A percentile compares a stretch with the other conserved stretches of the same genome.
Evolutionary conservation across 768 basidiomycete genomes (phyloP).

Genomic region (Tricholoma saponaceum): DNA sequence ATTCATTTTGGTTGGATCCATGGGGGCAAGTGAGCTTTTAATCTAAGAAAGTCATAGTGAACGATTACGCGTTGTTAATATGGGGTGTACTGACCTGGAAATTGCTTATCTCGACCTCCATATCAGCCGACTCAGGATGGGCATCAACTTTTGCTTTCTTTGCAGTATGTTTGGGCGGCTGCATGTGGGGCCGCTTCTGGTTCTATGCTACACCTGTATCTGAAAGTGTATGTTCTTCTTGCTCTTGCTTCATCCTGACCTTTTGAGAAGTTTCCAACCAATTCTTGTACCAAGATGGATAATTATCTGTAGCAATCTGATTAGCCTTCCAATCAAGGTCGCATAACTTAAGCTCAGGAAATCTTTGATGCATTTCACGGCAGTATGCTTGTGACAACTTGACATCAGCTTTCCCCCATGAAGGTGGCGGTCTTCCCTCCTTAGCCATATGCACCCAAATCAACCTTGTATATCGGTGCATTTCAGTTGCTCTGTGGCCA

Average conservation of each 20-base stretch:
- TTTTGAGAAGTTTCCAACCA: not conserved
- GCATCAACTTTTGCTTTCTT: not conserved
- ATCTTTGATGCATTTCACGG: slow-evolving; percentile 11
- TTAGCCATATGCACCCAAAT: not conserved
- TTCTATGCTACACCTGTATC: not conserved
- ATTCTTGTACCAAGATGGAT: slow-evolving; percentile 13
- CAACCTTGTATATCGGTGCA: not conserved
- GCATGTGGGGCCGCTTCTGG: not conserved
- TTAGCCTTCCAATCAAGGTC: slow-evolving; percentile 18
- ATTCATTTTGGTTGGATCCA: too few relatives aligned
- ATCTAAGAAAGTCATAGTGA: not conserved
- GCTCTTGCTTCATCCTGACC: not conserved
- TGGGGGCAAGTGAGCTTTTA: too few relatives aligned
- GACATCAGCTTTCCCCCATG: slow-evolving; percentile 6
- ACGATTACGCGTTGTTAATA: not conserved
- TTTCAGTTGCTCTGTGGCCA: not conserved
- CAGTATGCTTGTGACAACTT: slow-evolving; percentile 1
- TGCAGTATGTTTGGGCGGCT: not conserved
- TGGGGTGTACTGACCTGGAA: not conserved
- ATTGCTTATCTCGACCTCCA: not conserved
- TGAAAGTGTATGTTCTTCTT: not conserved
- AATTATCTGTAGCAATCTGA: slow-evolving; percentile 11
- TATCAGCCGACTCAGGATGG: not conserved
- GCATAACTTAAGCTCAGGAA: slow-evolving; percentile 14
- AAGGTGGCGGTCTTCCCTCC: not conserved